Percentiles rank a stretch among this genome's conserved stretches.
phyloP scores from a whole-genome alignment of 78 protist genomes.

The Dictyostelium intermedium region DNA sequence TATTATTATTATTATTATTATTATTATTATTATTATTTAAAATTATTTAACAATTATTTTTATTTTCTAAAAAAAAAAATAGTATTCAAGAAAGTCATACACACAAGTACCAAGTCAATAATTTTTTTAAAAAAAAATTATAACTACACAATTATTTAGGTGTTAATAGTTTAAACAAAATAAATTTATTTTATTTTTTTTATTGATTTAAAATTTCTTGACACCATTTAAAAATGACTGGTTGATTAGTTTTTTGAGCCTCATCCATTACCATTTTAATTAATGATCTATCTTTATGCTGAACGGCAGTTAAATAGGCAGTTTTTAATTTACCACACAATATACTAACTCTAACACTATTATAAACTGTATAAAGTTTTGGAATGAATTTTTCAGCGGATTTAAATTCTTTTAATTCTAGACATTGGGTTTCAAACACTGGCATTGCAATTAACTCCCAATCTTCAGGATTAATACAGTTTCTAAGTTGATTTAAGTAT shows the following conservation, averaged over 20 bases:
- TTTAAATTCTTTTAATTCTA: conserved; percentile 58
- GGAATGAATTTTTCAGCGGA: conserved; percentile 43
- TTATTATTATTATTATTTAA: too few relatives aligned
- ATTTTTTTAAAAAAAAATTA: too few relatives aligned
- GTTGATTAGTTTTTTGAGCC: conserved; percentile 67
- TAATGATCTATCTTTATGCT: conserved; percentile 34
- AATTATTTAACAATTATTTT: too few relatives aligned
- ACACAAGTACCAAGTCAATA: too few relatives aligned
- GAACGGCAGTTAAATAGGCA: conserved; percentile 70
- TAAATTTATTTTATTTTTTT: background rate
- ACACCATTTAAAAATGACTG: conserved; percentile 30
- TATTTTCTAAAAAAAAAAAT: too few relatives aligned
- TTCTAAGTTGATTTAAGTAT: conserved; percentile 23
- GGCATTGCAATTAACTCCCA: conserved; percentile 61
- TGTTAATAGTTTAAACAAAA: too few relatives aligned
- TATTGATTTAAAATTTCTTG: conserved; percentile 40
- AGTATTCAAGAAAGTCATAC: too few relatives aligned
- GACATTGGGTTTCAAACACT: conserved; percentile 12
- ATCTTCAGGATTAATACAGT: conserved; percentile 53
- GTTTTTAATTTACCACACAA: conserved; percentile 73
- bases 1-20: too few relatives aligned
- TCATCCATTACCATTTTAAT: conserved; percentile 64
- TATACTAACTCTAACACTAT: conserved; percentile 42
- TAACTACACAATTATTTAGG: too few relatives aligned
- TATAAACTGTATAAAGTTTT: conserved; percentile 1